A percentile compares a stretch with the other conserved stretches of the same genome.
Evolutionary conservation across 176 grass and related monocot genomes (phyloP).

Genomic region (Tuctoria greenei): DNA sequence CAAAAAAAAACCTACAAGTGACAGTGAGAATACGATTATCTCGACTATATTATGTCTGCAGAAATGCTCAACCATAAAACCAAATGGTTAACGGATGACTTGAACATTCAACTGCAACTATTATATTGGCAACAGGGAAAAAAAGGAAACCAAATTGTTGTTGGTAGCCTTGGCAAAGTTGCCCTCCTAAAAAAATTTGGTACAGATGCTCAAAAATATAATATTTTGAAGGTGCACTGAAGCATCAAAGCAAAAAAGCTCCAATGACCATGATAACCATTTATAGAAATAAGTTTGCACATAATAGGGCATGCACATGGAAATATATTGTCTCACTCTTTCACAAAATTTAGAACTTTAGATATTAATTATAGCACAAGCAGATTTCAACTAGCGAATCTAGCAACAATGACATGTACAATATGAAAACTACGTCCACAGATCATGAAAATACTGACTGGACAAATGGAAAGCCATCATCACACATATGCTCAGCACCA

Average conservation of each 20-base stretch:
- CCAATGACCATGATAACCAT: not conserved
- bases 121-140: constrained; percentile 55
- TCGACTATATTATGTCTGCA: constrained; percentile 13
- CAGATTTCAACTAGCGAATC: not conserved
- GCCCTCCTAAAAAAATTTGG: not conserved
- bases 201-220: not conserved
- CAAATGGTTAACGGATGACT: constrained; percentile 1
- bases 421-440: not conserved
- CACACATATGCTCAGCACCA: not conserved
- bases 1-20: not conserved
- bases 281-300: not conserved
- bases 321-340: too few species aligned
- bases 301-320: not conserved
- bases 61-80: constrained; percentile 26
- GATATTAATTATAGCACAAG: not conserved
- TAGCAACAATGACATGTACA: not conserved
- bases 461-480: not conserved
- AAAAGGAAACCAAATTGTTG: constrained; percentile 54
- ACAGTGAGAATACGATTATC: not conserved
- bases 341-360: too few species aligned
- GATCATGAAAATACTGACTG: not conserved
- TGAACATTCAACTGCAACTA: constrained; percentile 20
- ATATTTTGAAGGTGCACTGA: not conserved
- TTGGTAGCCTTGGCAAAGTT: constrained; percentile 60
- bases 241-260: not conserved